Evolutionary conservation across 169 alveolate species (phyloP).

Genomic region (Plasmodium ovale): DNA sequence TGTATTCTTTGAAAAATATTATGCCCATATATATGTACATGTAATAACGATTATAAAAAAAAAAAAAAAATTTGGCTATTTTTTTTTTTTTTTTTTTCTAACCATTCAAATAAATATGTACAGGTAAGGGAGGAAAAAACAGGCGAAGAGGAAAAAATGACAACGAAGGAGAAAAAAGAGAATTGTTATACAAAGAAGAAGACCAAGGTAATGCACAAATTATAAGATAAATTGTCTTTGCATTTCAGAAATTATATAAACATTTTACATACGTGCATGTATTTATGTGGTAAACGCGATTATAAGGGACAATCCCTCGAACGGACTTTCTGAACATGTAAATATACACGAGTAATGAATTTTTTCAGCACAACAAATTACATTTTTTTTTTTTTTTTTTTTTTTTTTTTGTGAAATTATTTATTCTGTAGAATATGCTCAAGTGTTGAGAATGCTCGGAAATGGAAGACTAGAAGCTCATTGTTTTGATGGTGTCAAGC

Average conservation of each 20-base stretch:
- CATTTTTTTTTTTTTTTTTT: background rate
- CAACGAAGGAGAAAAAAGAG: conserved; percentile 95
- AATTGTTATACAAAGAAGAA: conserved; percentile 95
- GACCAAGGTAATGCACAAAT: conserved; percentile 90
- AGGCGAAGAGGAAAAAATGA: conserved; percentile 97
- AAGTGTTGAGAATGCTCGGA: conserved; percentile 97
- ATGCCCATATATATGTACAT: conserved; percentile 11
- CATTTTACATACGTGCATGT: background rate
- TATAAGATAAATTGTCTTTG: background rate
- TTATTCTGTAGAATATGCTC: conserved; percentile 92
- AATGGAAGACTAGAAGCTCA: conserved; percentile 98
- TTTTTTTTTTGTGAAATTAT: too few relatives aligned
- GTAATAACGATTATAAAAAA: background rate
- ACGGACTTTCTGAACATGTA: background rate
- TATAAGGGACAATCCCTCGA: too few relatives aligned
- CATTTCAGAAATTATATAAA: background rate
- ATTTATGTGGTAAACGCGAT: too few relatives aligned
- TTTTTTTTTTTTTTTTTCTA: conserved; percentile 27
- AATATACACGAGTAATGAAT: background rate
- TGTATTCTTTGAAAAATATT: too few relatives aligned
- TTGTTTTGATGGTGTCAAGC: conserved; percentile 97
- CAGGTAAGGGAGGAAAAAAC: conserved; percentile 98
- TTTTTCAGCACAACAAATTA: background rate
- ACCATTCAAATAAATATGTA: conserved; percentile 2
- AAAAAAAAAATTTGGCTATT: background rate